These are phyloP conservation scores for Lachancea nothofagi DNA, from an alignment of 805 yeast species.

Conservation along the genomic window DNA sequence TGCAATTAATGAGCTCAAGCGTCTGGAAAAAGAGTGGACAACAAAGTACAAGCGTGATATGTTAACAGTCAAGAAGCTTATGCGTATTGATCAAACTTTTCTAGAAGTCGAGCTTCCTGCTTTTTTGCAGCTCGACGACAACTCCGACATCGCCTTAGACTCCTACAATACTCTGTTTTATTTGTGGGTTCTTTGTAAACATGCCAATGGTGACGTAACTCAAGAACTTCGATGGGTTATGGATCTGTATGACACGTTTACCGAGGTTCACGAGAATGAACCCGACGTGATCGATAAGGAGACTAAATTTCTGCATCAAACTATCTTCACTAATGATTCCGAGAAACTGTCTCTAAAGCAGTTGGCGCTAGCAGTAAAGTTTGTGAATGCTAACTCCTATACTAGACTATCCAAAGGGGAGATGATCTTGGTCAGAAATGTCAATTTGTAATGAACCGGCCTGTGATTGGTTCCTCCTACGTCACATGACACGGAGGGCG, in stretches of 20 bases:
- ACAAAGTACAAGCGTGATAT: constrained; percentile 38
- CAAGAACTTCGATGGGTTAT: constrained; percentile 5
- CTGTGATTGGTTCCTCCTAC: constrained; percentile 6
- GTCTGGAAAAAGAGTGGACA: constrained; percentile 45
- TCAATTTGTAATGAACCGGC: constrained; percentile 6
- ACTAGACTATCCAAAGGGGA: constrained; percentile 23
- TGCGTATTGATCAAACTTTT: constrained; percentile 47
- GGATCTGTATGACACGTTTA: background rate
- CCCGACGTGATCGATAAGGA: background rate
- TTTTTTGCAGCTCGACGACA: constrained; percentile 35
- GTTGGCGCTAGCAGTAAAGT: constrained; percentile 14
- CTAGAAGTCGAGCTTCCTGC: constrained; percentile 36
- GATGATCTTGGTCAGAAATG: constrained; percentile 17
- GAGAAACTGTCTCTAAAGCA: constrained; percentile 11
- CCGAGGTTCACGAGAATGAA: background rate
- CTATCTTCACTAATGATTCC: constrained; percentile 7
- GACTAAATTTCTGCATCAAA: background rate
- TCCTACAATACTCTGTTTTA: constrained; percentile 3
- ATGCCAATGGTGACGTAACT: background rate
- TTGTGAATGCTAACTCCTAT: constrained; percentile 17
- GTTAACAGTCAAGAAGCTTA: constrained; percentile 46
- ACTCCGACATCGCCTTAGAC: constrained; percentile 37
- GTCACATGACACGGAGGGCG: background rate
- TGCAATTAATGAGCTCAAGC: constrained; percentile 41
- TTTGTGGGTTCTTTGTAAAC: constrained; percentile 7